Conservation (phyloP, 2,329 filamentous ascomycete species). For the Ophiosphaerella korrae region DNA sequence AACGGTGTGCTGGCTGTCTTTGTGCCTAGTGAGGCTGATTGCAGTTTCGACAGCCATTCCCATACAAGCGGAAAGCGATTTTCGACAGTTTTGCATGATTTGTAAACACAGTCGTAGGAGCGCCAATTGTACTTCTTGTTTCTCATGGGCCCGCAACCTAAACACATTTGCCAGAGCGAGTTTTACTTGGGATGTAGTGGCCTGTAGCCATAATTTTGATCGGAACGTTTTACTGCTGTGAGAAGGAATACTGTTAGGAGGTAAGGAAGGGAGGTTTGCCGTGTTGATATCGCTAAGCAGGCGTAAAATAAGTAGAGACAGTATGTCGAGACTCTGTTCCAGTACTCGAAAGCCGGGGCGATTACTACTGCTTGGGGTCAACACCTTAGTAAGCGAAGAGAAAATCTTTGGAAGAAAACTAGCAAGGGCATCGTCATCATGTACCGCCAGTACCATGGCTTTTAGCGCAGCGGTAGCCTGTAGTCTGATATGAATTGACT, state of each 20-base stretch:
- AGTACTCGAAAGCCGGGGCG: constrained; percentile 68
- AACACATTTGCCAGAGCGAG: constrained; percentile 79
- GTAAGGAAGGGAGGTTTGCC: constrained; percentile 26
- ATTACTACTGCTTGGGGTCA: constrained; percentile 70
- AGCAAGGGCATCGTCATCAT: constrained; percentile 75
- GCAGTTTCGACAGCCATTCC: constrained; percentile 80
- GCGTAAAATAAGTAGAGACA: constrained; percentile 55
- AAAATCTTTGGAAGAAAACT: constrained; percentile 88
- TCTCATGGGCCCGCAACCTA: constrained; percentile 73
- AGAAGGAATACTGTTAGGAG: constrained; percentile 9
- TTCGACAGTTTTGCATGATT: constrained; percentile 78
- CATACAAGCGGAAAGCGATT: constrained; percentile 71
- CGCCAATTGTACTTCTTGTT: constrained; percentile 69
- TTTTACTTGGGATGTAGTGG: constrained; percentile 80
- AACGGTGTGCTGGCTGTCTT: constrained; percentile 53
- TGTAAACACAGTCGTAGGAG: constrained; percentile 74
- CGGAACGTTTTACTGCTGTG: constrained; percentile 42
- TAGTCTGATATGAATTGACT: constrained; percentile 70
- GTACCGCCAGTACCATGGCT: constrained; percentile 66
- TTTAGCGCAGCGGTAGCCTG: constrained; percentile 70
- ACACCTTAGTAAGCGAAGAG: constrained; percentile 76
- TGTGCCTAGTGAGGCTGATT: constrained; percentile 64
- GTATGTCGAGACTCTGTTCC: constrained; percentile 62
- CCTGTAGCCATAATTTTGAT: constrained; percentile 73
- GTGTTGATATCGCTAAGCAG: constrained; percentile 55